Evolutionary conservation across 2,329 filamentous ascomycete genomes (phyloP).

Genomic region (Colletotrichum nymphaeae): DNA sequence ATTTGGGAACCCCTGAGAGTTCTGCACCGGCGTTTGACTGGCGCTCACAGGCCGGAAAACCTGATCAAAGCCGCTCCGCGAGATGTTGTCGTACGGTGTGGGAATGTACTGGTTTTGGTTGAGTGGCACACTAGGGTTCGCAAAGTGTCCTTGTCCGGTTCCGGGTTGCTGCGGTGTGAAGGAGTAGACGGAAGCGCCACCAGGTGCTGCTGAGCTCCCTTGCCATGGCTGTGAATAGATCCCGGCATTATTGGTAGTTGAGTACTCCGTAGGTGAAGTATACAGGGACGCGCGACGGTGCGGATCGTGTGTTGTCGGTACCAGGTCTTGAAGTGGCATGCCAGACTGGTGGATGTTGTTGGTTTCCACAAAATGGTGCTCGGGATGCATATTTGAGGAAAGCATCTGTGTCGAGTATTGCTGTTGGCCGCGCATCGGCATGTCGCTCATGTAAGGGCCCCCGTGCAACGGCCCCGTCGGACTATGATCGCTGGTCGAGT

Average conservation of each 20-base stretch:
- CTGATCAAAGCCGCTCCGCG: slow-evolving; percentile 47
- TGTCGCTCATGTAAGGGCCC: slow-evolving; percentile 53
- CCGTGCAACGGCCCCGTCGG: slow-evolving; percentile 46
- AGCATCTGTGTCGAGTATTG: slow-evolving; percentile 56
- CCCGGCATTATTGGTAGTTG: slow-evolving; percentile 48
- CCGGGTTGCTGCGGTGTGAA: slow-evolving; percentile 54
- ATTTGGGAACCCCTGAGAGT: slow-evolving; percentile 46
- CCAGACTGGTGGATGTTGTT: slow-evolving; percentile 47
- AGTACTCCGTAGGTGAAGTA: slow-evolving; percentile 56
- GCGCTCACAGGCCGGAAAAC: slow-evolving; percentile 49
- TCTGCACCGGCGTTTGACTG: slow-evolving; percentile 42
- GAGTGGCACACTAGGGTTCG: slow-evolving; percentile 46
- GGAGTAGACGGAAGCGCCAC: slow-evolving; percentile 56
- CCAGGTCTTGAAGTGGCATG: slow-evolving; percentile 58
- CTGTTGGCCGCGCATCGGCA: slow-evolving; percentile 54
- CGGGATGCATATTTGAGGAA: slow-evolving; percentile 53
- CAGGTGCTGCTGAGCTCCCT: slow-evolving; percentile 53
- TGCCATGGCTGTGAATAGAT: slow-evolving; percentile 60
- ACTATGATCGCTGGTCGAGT: slow-evolving; percentile 50
- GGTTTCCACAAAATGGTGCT: slow-evolving; percentile 53
- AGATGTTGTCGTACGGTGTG: slow-evolving; percentile 47
- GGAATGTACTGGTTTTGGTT: slow-evolving; percentile 48
- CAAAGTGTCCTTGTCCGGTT: slow-evolving; percentile 45
- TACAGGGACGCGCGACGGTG: slow-evolving; percentile 60
- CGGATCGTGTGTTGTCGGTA: slow-evolving; percentile 56